phyloP scores from a whole-genome alignment of 1,284 basidiomycete species.

The Ustilago cynodontis region DNA sequence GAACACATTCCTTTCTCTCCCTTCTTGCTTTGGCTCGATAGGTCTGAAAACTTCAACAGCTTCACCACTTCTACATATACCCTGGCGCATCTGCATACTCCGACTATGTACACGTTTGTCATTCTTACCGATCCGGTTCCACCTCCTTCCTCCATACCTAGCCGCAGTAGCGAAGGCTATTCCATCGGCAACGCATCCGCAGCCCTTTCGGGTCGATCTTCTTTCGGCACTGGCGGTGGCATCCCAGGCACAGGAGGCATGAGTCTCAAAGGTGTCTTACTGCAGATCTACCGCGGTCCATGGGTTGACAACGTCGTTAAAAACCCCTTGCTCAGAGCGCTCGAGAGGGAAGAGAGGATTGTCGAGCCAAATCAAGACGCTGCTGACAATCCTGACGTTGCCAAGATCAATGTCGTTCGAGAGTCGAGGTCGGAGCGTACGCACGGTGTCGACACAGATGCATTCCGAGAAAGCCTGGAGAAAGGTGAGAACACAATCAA shows the following conservation, averaged over 20 bases:
- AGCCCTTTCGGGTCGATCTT: constrained; percentile 28
- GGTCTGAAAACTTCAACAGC: constrained; percentile 82
- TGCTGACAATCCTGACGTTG: constrained; percentile 10
- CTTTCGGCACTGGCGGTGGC: constrained; percentile 52
- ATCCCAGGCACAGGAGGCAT: constrained; percentile 67
- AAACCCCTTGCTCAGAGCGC: constrained; percentile 80
- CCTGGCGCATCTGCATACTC: constrained; percentile 90
- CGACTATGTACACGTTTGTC: constrained; percentile 93
- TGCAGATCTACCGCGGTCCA: constrained; percentile 89
- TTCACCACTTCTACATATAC: constrained; percentile 94
- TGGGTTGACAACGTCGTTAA: constrained; percentile 93
- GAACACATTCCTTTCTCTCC: not conserved
- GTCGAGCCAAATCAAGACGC: constrained; percentile 29
- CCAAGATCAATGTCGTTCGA: constrained; percentile 10
- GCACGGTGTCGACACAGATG: constrained; percentile 59
- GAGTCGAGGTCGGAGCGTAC: constrained; percentile 30
- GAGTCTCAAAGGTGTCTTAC: constrained; percentile 80
- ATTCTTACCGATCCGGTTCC: constrained; percentile 89
- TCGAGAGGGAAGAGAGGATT: constrained; percentile 53
- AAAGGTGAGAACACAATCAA: constrained; percentile 30
- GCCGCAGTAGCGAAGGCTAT: constrained; percentile 42
- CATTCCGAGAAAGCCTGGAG: constrained; percentile 55
- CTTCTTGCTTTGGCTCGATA: constrained; percentile 14
- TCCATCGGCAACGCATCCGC: constrained; percentile 40
- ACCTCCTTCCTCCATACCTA: constrained; percentile 50